Base-by-base conservation (phyloP, 1,139 yeast genomes). In the Protomyces inundatus region DNA sequence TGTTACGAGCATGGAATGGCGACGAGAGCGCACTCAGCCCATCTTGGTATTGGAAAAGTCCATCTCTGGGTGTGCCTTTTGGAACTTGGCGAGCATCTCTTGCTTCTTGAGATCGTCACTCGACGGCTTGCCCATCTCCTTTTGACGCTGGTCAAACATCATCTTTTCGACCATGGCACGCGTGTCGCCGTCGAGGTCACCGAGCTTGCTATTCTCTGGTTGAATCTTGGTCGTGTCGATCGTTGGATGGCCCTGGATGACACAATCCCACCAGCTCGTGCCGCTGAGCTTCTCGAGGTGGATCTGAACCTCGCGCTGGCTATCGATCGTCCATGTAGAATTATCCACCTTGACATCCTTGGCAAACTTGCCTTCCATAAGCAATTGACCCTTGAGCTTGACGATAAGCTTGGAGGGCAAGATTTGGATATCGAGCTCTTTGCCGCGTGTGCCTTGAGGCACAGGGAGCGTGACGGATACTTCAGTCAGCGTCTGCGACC, bases 181-280 rank as follows among this genome's bases (percentile, higher is more conserved):
- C 2, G 82, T 78, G 56, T 77, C 80, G 33, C 71, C 72, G 64
- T 79, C 82, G 62, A 79, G 70, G 66, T 79, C 82, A 55, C 76
- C 71, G 39, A 79, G 71, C 53, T 74, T 73, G 9, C 78, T 72
- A 58, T 72, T 73, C 67, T 79, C 81, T 2, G 82, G 82, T 70
- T 73, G 73, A 55, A 79, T 74, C 67, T 76, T 71, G 23, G 75
- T 69, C 10, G 77, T 76, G 66, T 79, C 81, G 59, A 79, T 77
- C 66, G 76, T 74, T 23, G 80, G 80, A 55, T 79, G 81, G 4
- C 74, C 65, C 2, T 73, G 73, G 6, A 79, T 75, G 4, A 79
- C 79, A 67, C 76, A 79, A 10, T 81, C 81, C 81, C 81, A 78
- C 82, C 82, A 79, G 66, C 76, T 78, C 53, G 73, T 71, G 59